These are phyloP conservation scores for Lactifluus piperatus DNA, from an alignment of 768 basidiomycete species.

Conservation along the genomic window DNA sequence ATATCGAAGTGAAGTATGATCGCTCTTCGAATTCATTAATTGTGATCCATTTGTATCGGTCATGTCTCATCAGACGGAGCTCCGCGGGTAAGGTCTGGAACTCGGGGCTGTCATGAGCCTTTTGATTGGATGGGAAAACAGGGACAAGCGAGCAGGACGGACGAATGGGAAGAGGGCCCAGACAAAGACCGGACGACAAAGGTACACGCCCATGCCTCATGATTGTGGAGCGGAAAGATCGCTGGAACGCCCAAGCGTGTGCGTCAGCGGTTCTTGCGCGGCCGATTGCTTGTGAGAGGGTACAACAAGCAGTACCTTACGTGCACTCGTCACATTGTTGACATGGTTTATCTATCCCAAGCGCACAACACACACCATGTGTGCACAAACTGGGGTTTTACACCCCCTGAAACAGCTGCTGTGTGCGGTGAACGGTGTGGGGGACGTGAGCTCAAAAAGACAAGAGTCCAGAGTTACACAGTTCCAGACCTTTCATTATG, in stretches of 20 bases:
- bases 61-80: background rate
- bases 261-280: conserved; percentile 8
- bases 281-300: background rate
- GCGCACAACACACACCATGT: background rate
- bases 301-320: background rate
- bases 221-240: conserved; percentile 19
- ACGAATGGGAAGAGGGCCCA: background rate
- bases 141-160: background rate
- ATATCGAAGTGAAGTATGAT: background rate
- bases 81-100: conserved; percentile 1
- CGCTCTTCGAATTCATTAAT: background rate
- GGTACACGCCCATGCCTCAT: conserved; percentile 13
- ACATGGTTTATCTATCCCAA: background rate
- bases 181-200: background rate
- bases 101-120: background rate
- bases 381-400: too few species aligned
- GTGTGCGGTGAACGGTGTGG: background rate
- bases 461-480: too few species aligned
- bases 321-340: background rate
- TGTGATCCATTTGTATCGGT: background rate
- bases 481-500: too few species aligned
- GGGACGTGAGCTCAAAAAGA: too few species aligned
- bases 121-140: background rate
- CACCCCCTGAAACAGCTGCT: too few species aligned
- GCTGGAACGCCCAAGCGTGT: conserved; percentile 4